These are phyloP conservation scores for Lecanicillium sp. DNA, from an alignment of 2,329 filamentous ascomycete genomes.

Conservation along the genomic window DNA sequence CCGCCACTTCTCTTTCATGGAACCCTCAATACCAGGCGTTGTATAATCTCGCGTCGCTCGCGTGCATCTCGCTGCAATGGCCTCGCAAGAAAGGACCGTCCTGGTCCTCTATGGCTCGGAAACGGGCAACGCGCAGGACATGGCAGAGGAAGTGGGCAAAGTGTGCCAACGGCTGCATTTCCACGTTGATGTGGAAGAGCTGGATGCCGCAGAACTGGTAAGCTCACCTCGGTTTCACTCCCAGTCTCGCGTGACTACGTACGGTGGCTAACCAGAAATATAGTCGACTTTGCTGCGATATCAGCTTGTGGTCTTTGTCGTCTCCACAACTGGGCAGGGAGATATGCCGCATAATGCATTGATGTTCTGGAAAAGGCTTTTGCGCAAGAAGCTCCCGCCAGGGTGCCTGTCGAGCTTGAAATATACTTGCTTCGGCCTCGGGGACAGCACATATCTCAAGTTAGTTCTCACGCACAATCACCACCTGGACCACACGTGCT, in stretches of 20 bases:
- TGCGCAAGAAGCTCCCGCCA: constrained; percentile 67
- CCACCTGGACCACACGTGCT: background rate
- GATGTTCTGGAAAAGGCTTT: constrained; percentile 75
- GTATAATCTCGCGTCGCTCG: no score
- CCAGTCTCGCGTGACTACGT: constrained; percentile 1
- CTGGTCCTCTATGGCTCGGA: constrained; percentile 89
- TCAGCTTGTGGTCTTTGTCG: constrained; percentile 63
- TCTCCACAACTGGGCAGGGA: constrained; percentile 92
- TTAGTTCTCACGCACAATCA: constrained; percentile 30
- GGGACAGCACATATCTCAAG: constrained; percentile 92
- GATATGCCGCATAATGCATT: constrained; percentile 81
- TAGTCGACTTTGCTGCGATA: constrained; percentile 44
- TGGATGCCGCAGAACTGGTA: constrained; percentile 71
- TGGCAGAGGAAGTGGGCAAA: constrained; percentile 74
- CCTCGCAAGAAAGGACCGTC: constrained; percentile 27
- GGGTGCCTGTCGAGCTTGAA: constrained; percentile 55
- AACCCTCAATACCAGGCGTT: no score
- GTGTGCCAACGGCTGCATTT: constrained; percentile 73
- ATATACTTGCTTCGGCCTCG: constrained; percentile 84
- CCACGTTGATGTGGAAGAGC: constrained; percentile 62
- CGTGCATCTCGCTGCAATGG: constrained; percentile 12
- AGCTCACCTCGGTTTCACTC: constrained; percentile 22
- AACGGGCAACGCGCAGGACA: constrained; percentile 88
- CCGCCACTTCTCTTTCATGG: no score
- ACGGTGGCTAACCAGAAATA: background rate